Evolutionary conservation across 78 protist genomes (phyloP).

Genomic region (Paulinella micropora): DNA sequence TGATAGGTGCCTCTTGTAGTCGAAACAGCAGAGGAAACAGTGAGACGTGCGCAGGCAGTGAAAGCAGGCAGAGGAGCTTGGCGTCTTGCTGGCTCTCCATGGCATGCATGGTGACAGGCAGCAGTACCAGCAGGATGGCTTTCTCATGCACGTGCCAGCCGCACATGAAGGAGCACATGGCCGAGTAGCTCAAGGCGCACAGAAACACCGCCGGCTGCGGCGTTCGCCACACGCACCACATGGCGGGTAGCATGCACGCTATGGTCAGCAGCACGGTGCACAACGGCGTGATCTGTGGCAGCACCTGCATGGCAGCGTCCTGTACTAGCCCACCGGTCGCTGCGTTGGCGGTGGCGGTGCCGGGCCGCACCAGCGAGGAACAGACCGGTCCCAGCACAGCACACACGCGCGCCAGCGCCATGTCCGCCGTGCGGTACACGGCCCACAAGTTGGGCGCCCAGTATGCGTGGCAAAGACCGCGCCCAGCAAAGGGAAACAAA

Average conservation of each 20-base stretch:
- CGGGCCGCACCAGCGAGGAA: not conserved
- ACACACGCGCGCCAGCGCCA: not conserved
- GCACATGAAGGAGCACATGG: constrained; percentile 51
- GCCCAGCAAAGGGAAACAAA: constrained; percentile 72
- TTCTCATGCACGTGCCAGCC: constrained; percentile 95
- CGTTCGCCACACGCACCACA: no score
- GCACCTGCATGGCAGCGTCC: not conserved
- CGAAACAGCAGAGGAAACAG: no score
- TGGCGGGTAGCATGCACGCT: no score
- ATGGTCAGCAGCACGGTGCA: not conserved
- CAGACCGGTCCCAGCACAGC: not conserved
- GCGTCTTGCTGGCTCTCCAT: no score
- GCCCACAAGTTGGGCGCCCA: constrained; percentile 93
- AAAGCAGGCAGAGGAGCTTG: no score
- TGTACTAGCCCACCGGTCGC: not conserved
- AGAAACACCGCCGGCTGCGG: no score
- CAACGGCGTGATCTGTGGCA: not conserved
- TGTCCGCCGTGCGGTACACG: constrained; percentile 51
- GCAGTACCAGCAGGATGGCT: constrained; percentile 54
- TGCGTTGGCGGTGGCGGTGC: not conserved
- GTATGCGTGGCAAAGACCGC: constrained; percentile 84
- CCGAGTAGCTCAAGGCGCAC: no score
- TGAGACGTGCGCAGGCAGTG: no score
- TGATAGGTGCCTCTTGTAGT: no score
- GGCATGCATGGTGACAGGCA: constrained; percentile 32